Percentiles rank a stretch among this genome's conserved stretches.
phyloP scores from a whole-genome alignment of 257 asterid species.

The Mitragyna speciosa region DNA sequence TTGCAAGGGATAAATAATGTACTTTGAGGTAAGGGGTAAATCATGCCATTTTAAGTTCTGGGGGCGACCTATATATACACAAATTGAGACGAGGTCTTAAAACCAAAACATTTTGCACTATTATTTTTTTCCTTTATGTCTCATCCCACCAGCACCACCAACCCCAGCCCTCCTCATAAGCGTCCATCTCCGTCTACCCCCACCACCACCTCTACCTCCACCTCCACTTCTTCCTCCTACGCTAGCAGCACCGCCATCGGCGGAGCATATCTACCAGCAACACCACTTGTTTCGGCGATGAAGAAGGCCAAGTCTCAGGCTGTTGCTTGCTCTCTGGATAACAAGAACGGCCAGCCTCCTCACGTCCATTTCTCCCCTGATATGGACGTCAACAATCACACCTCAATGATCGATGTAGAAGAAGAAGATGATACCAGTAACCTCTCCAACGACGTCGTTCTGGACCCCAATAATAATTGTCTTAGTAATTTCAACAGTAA shows the following conservation, averaged over 20 bases:
- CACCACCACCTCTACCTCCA: constrained; percentile 4
- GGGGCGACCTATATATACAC: too few relatives aligned
- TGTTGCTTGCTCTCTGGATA: constrained; percentile 48
- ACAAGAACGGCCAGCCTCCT: constrained; percentile 52
- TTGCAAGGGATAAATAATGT: too few relatives aligned
- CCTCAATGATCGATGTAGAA: constrained; percentile 65
- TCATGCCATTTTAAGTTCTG: too few relatives aligned
- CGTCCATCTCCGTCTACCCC: constrained; percentile 33
- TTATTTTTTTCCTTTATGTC: constrained; percentile 47
- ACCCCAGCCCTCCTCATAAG: constrained; percentile 34
- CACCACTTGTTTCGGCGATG: constrained; percentile 49
- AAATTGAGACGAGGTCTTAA: neutral
- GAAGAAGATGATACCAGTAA: constrained; percentile 36
- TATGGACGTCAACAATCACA: constrained; percentile 26
- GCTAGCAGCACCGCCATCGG: constrained; percentile 37
- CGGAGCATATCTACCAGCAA: constrained; percentile 21
- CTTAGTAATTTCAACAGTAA: constrained; percentile 33
- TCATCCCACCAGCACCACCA: constrained; percentile 37
- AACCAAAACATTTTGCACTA: neutral
- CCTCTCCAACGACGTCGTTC: constrained; percentile 38
- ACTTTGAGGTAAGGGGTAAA: too few relatives aligned
- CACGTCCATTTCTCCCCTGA: constrained; percentile 47
- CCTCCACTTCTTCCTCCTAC: constrained; percentile 19
- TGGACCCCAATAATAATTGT: constrained; percentile 35
- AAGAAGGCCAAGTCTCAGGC: constrained; percentile 77